These are phyloP conservation scores for Podospora anserina DNA, from an alignment of 495 filamentous ascomycete genomes.

Conservation along the genomic window DNA sequence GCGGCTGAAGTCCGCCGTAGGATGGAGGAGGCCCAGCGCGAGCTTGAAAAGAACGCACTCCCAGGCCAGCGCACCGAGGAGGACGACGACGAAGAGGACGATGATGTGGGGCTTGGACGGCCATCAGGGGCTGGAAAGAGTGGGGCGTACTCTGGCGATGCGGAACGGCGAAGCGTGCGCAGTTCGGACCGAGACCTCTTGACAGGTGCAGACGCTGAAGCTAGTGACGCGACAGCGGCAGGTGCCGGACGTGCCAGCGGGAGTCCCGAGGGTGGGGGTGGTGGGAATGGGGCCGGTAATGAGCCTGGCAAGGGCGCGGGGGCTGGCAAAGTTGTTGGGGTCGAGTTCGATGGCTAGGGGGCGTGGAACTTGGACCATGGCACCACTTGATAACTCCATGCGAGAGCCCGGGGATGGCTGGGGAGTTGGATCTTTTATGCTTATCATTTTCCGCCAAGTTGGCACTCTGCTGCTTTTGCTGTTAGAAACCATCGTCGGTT, in stretches of 20 bases:
- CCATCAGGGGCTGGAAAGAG: constrained; percentile 14
- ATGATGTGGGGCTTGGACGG: constrained; percentile 22
- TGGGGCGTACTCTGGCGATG: constrained; percentile 36
- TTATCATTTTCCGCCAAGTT: neutral
- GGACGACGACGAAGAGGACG: constrained; percentile 65
- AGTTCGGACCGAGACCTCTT: constrained; percentile 76
- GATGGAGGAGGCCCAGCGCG: constrained; percentile 89
- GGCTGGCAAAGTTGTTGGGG: constrained; percentile 36
- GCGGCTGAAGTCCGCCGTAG: constrained; percentile 83
- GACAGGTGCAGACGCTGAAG: constrained; percentile 74
- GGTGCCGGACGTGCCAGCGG: constrained; percentile 9
- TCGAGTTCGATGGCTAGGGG: constrained; percentile 37
- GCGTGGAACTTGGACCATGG: neutral
- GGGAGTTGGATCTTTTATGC: neutral
- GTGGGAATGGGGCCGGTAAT: constrained; percentile 19
- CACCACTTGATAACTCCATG: neutral
- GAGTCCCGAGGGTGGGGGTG: constrained; percentile 26
- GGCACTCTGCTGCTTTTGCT: neutral
- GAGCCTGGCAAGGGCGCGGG: constrained; percentile 11
- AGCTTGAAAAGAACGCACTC: constrained; percentile 74
- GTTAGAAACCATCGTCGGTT: neutral
- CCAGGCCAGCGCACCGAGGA: constrained; percentile 68
- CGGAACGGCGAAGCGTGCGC: constrained; percentile 60
- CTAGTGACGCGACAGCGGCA: constrained; percentile 32
- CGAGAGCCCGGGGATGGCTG: neutral